phyloP scores from a whole-genome alignment of 306 rosid species.

The Lathyrus aphaca region DNA sequence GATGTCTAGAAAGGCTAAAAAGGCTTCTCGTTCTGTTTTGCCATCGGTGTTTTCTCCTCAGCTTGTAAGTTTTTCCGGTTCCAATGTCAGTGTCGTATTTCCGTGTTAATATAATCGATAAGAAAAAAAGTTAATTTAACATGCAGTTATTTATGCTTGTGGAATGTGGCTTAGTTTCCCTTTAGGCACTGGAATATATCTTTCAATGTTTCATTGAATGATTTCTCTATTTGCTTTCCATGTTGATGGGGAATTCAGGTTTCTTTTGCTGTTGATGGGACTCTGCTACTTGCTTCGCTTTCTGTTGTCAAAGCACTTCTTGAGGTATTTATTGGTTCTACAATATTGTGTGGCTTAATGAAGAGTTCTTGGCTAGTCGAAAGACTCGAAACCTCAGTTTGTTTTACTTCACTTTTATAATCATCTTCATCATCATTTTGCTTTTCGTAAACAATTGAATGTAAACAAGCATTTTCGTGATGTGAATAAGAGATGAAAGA shows the following conservation, averaged over 20 bases:
- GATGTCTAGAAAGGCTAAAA: slow-evolving; percentile 68
- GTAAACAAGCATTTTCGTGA: slow-evolving; percentile 8
- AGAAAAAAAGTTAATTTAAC: neutral
- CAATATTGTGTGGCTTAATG: slow-evolving; percentile 9
- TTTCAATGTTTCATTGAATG: neutral
- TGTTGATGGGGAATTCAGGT: slow-evolving; percentile 53
- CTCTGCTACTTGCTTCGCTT: slow-evolving; percentile 70
- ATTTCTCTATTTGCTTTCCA: slow-evolving; percentile 20
- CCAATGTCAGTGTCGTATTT: no score
- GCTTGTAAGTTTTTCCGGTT: slow-evolving; percentile 50
- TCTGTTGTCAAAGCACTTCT: slow-evolving; percentile 75
- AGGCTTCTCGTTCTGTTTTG: slow-evolving; percentile 69
- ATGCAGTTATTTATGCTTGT: neutral
- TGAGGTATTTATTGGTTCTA: slow-evolving; percentile 61
- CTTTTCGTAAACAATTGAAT: neutral
- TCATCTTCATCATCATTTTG: neutral
- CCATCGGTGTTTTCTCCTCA: slow-evolving; percentile 62
- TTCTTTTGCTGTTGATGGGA: slow-evolving; percentile 80
- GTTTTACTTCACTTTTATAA: neutral
- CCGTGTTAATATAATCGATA: neutral
- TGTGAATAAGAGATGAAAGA: slow-evolving; percentile 2
- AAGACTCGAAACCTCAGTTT: slow-evolving; percentile 4
- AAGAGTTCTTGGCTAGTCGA: slow-evolving; percentile 13
- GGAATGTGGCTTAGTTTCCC: neutral
- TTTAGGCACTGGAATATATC: neutral